phyloP scores from a whole-genome alignment of 2,329 filamentous ascomycete genomes.

The Neonectria hederae region DNA sequence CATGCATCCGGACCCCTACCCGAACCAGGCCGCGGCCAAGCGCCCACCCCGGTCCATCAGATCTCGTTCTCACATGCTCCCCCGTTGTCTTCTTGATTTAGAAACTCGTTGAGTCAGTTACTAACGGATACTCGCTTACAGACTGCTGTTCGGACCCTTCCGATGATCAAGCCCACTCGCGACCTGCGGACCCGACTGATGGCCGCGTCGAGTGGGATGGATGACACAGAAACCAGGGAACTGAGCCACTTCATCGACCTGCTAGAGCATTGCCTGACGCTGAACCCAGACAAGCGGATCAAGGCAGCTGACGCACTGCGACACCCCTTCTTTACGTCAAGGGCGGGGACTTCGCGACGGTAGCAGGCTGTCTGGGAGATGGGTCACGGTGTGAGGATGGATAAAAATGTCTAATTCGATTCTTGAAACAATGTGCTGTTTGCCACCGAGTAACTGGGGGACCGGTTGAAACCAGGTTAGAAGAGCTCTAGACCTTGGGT shows the following conservation, averaged over 20 bases:
- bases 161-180: constrained; percentile 77
- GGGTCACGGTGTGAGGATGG: constrained; percentile 14
- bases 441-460: not conserved
- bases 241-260: constrained; percentile 86
- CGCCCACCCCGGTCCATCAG: constrained; percentile 28
- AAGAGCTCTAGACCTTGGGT: constrained; percentile 16
- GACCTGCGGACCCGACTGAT: constrained; percentile 85
- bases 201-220: constrained; percentile 77
- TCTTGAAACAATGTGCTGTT: not conserved
- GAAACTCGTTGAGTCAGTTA: constrained; percentile 23
- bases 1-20: constrained; percentile 25
- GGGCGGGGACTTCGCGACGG: constrained; percentile 39
- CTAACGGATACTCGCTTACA: constrained; percentile 48
- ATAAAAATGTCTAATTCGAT: not conserved
- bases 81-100: constrained; percentile 23
- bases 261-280: constrained; percentile 84
- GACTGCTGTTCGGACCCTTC: constrained; percentile 74
- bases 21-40: constrained; percentile 12
- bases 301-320: constrained; percentile 86
- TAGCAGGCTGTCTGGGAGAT: constrained; percentile 24
- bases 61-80: constrained; percentile 20
- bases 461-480: not conserved
- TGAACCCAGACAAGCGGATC: constrained; percentile 93
- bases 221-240: constrained; percentile 78
- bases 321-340: constrained; percentile 81